Conservation (phyloP, 306 rosid species). For the Dryas octopetala region DNA sequence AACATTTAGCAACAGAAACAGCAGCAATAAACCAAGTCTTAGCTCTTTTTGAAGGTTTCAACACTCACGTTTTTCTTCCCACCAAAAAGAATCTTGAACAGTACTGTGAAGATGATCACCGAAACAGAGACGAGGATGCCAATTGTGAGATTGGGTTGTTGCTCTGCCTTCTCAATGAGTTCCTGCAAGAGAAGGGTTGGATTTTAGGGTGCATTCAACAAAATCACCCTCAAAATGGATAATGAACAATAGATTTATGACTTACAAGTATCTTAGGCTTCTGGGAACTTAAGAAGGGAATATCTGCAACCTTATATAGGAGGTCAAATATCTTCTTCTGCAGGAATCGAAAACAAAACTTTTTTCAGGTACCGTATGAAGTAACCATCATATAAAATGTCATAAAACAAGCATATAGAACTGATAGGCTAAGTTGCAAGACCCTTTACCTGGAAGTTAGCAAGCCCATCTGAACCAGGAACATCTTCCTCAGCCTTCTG, state of each 20-base stretch:
- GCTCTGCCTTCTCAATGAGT: slow-evolving; percentile 73
- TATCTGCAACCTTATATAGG: slow-evolving; percentile 77
- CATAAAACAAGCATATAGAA: neutral
- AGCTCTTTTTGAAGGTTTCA: neutral
- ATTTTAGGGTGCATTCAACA: slow-evolving; percentile 18
- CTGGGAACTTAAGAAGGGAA: slow-evolving; percentile 68
- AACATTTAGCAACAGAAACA: slow-evolving; percentile 3
- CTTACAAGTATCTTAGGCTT: slow-evolving; percentile 64
- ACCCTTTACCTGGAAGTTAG: slow-evolving; percentile 56
- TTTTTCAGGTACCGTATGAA: neutral
- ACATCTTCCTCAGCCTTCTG: slow-evolving; percentile 71
- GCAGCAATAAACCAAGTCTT: neutral
- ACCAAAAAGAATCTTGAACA: slow-evolving; percentile 66
- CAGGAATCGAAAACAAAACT: neutral
- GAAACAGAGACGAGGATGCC: slow-evolving; percentile 63
- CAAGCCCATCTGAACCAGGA: slow-evolving; percentile 55
- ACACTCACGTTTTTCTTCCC: slow-evolving; percentile 67
- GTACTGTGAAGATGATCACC: slow-evolving; percentile 52
- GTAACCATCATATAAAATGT: neutral
- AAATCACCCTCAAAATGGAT: neutral
- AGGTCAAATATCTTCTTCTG: slow-evolving; percentile 86
- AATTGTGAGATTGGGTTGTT: slow-evolving; percentile 75
- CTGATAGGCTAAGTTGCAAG: neutral
- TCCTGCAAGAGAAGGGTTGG: slow-evolving; percentile 45
- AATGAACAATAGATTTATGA: neutral